These are phyloP conservation scores for Lentinula sp. DNA, from an alignment of 768 basidiomycete species.

Conservation along the genomic window DNA sequence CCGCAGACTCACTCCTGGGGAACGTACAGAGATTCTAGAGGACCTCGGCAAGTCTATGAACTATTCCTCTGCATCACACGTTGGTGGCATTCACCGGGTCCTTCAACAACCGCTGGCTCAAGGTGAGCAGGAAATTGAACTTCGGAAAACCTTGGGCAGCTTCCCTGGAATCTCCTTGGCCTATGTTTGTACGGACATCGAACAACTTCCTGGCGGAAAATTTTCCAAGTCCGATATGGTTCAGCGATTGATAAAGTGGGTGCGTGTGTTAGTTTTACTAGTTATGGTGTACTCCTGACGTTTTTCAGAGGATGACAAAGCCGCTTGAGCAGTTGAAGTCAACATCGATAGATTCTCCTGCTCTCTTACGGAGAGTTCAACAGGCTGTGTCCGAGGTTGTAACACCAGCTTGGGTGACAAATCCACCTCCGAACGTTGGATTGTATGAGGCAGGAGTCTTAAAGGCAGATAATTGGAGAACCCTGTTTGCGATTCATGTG, in stretches of 20 bases:
- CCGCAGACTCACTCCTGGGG: neutral
- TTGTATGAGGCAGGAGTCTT: constrained; percentile 12
- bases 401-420: constrained; percentile 5
- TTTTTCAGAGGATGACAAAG: neutral
- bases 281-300: neutral
- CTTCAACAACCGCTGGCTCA: neutral
- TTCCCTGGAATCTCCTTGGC: neutral
- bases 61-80: neutral
- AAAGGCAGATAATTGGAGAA: constrained; percentile 21
- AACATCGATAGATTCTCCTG: neutral
- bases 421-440: constrained; percentile 10
- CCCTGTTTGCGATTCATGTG: constrained; percentile 11
- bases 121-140: neutral
- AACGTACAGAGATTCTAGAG: neutral
- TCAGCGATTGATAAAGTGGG: neutral
- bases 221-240: neutral
- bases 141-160: neutral
- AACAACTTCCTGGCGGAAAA: neutral
- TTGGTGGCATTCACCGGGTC: neutral
- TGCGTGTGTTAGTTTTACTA: neutral
- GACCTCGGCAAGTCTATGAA: neutral
- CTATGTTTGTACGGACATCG: neutral
- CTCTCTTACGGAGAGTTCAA: neutral
- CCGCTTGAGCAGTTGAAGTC: neutral
- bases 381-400: neutral